Conservation (phyloP, 2,329 filamentous ascomycete genomes). For the Pestalotiopsis sp. region DNA sequence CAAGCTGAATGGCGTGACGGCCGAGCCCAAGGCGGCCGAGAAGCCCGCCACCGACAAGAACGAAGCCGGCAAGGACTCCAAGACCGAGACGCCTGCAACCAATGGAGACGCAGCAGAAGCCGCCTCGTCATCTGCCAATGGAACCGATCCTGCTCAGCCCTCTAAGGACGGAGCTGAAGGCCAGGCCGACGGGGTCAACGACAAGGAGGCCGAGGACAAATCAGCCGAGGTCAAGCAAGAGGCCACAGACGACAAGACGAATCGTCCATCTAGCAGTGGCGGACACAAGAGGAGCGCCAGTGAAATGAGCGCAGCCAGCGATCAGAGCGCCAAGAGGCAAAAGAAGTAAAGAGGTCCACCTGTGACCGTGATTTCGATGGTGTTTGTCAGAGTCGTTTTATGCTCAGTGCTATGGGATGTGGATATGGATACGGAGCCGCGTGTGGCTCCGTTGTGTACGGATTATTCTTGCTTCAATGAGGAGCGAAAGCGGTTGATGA, state of each 20-base stretch:
- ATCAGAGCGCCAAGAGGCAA: constrained; percentile 61
- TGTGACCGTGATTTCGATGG: not conserved
- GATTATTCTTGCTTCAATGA: too few relatives aligned
- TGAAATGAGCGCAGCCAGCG: constrained; percentile 71
- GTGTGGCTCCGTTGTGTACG: too few relatives aligned
- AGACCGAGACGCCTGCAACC: constrained; percentile 1
- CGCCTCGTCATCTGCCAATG: constrained; percentile 3
- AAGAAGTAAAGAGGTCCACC: constrained; percentile 46
- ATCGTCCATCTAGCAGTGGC: constrained; percentile 41
- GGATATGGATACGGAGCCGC: too few relatives aligned
- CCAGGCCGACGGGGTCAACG: not conserved
- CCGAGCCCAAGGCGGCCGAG: constrained; percentile 12
- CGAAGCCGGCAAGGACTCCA: constrained; percentile 9
- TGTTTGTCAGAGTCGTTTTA: not conserved
- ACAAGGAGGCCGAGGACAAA: constrained; percentile 3
- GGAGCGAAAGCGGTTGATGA: too few relatives aligned
- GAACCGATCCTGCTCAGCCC: not conserved
- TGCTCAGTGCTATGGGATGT: not conserved
- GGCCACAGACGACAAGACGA: constrained; percentile 14
- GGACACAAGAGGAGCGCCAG: constrained; percentile 81
- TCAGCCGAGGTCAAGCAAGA: constrained; percentile 26
- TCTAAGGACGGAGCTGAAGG: not conserved
- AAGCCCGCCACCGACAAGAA: constrained; percentile 14
- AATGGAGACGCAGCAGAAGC: not conserved
- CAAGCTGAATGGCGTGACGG: constrained; percentile 33